Conservation (phyloP, 257 asterid genomes). For the Ligustrum vulgare region DNA sequence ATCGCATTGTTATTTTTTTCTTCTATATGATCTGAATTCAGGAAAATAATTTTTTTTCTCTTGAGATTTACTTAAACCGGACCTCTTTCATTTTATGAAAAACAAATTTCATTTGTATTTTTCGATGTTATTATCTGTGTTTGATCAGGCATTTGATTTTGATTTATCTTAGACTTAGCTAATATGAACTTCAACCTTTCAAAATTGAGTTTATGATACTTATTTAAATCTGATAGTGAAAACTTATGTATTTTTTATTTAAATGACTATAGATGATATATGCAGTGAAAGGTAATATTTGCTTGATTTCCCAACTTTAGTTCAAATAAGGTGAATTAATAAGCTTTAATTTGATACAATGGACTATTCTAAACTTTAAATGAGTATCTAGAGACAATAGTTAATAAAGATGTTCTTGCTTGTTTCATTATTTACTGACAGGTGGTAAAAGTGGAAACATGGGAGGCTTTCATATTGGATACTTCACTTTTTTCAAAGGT, state of each 20-base stretch:
- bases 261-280: not conserved
- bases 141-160: too few relatives aligned
- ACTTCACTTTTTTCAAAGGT: constrained; percentile 79
- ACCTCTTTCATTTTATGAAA: too few relatives aligned
- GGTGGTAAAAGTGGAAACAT: constrained; percentile 81
- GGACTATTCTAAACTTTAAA: not conserved
- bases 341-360: not conserved
- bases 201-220: too few relatives aligned
- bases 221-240: not conserved
- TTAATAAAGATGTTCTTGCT: constrained; percentile 7
- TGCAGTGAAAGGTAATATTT: not conserved
- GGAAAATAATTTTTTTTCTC: too few relatives aligned
- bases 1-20: too few relatives aligned
- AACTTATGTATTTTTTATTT: not conserved
- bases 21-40: too few relatives aligned
- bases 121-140: too few relatives aligned
- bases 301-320: not conserved
- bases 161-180: not conserved
- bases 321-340: not conserved
- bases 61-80: too few relatives aligned
- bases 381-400: not conserved
- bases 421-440: constrained; percentile 35
- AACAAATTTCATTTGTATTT: too few relatives aligned
- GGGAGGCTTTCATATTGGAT: constrained; percentile 75
- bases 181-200: too few relatives aligned